Evolutionary conservation across 441 rosid genomes (phyloP).

Genomic region (Gossypium armourianum): DNA sequence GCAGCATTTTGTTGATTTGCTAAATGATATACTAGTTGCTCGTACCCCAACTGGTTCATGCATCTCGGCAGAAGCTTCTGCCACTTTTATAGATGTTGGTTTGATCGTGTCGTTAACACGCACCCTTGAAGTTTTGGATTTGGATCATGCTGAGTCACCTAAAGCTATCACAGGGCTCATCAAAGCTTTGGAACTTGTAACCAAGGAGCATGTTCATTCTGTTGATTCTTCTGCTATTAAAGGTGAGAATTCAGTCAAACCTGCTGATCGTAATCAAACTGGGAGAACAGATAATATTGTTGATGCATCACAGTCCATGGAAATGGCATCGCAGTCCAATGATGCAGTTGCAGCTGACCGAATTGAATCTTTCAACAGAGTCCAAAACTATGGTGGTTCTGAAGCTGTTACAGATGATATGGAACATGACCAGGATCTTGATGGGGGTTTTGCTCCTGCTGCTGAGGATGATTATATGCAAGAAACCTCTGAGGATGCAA

Average conservation of each 20-base stretch:
- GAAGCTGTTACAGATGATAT: conserved; percentile 87
- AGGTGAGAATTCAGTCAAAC: conserved; percentile 53
- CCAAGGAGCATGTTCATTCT: conserved; percentile 79
- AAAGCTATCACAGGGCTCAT: conserved; percentile 71
- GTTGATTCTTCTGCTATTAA: conserved; percentile 45
- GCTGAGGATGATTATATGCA: conserved; percentile 87
- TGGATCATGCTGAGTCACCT: conserved; percentile 78
- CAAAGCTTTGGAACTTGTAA: conserved; percentile 85
- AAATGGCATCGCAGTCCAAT: conserved; percentile 44
- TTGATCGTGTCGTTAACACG: conserved; percentile 65
- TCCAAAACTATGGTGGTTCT: conserved; percentile 51
- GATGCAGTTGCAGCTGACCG: conserved; percentile 47
- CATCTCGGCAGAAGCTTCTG: conserved; percentile 83
- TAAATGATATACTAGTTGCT: conserved; percentile 80
- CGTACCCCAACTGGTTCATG: conserved; percentile 77
- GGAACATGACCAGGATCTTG: conserved; percentile 94
- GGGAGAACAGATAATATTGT: conserved; percentile 47
- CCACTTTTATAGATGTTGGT: conserved; percentile 82
- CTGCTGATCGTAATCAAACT: conserved; percentile 41
- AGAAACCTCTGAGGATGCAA: conserved; percentile 62
- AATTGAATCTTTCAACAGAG: conserved; percentile 43
- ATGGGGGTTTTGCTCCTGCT: conserved; percentile 57
- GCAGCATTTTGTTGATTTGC: conserved; percentile 62
- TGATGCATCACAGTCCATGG: conserved; percentile 49
- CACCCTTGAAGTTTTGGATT: conserved; percentile 79